Conservation (phyloP, 192 early-diverging fungal species). For the Ambispora gerdemannii region DNA sequence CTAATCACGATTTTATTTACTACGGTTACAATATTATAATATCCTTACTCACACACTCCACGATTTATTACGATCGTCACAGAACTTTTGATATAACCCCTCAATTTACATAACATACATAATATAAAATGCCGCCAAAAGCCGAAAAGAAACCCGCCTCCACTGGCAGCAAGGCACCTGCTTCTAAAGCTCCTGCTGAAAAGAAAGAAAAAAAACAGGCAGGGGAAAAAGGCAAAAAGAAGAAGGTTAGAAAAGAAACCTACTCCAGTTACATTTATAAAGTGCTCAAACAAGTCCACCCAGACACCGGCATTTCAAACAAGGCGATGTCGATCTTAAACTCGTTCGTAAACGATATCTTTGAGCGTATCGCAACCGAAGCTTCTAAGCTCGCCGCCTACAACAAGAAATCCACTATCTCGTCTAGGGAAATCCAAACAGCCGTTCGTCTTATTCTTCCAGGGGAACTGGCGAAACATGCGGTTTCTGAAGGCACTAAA, state of each 20-base stretch:
- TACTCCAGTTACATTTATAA: conserved; percentile 97
- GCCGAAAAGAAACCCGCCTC: conserved; percentile 45
- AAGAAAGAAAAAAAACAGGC: conserved; percentile 59
- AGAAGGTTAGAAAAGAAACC: conserved; percentile 75
- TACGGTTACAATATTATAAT: neutral
- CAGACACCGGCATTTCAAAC: conserved; percentile 95
- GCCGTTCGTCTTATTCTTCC: conserved; percentile 58
- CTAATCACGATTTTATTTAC: neutral
- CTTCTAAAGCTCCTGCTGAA: conserved; percentile 49
- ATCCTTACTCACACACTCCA: neutral
- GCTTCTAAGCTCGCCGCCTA: conserved; percentile 83
- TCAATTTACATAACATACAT: neutral
- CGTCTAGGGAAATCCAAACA: conserved; percentile 92
- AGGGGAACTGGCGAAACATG: conserved; percentile 94
- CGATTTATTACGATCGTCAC: too few species aligned
- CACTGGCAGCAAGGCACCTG: conserved; percentile 58
- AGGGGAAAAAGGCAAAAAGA: conserved; percentile 59
- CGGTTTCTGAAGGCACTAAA: conserved; percentile 97
- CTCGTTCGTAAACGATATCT: conserved; percentile 97
- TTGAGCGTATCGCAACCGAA: conserved; percentile 86
- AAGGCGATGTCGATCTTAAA: conserved; percentile 90
- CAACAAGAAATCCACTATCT: conserved; percentile 96
- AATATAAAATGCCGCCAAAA: conserved; percentile 41
- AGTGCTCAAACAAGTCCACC: conserved; percentile 96
- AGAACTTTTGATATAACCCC: neutral